These are phyloP conservation scores for Kwoniella pini DNA, from an alignment of 768 basidiomycete genomes.

Conservation along the genomic window DNA sequence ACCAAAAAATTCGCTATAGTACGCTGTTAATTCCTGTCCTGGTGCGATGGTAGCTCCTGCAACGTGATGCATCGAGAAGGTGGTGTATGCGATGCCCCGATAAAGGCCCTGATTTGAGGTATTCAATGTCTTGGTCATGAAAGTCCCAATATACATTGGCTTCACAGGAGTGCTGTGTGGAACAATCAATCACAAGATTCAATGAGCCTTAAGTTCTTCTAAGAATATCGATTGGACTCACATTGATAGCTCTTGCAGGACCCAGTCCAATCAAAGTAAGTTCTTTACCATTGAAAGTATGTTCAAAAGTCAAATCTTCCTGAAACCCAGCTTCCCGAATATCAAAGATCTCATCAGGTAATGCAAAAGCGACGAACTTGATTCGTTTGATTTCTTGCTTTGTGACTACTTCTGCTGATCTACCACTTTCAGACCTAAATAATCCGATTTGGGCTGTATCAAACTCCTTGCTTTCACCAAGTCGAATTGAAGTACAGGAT, in stretches of 20 bases:
- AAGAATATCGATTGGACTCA: background rate
- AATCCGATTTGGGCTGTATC: slow-evolving; percentile 3
- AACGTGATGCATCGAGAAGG: background rate
- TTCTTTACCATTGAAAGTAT: background rate
- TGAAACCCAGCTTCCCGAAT: background rate
- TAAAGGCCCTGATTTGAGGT: too few relatives aligned
- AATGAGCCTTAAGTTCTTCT: too few relatives aligned
- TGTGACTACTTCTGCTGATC: too few relatives aligned
- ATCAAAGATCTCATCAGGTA: background rate
- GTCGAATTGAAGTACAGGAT: background rate
- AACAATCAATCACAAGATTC: too few relatives aligned
- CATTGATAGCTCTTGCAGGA: slow-evolving; percentile 5
- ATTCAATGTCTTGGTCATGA: background rate
- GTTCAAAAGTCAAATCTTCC: slow-evolving; percentile 7
- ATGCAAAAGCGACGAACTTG: slow-evolving; percentile 6
- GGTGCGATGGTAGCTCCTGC: background rate
- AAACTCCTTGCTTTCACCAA: background rate
- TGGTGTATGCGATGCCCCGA: background rate
- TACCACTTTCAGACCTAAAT: background rate
- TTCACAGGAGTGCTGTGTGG: slow-evolving; percentile 7
- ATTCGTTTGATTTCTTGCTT: background rate
- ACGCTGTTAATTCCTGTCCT: slow-evolving; percentile 1
- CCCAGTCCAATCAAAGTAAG: background rate
- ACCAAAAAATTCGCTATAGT: slow-evolving; percentile 9
- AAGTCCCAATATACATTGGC: slow-evolving; percentile 9